Evolutionary conservation across 352 stramenopile species (phyloP).

Genomic region (Pythium aphanidermatum): DNA sequence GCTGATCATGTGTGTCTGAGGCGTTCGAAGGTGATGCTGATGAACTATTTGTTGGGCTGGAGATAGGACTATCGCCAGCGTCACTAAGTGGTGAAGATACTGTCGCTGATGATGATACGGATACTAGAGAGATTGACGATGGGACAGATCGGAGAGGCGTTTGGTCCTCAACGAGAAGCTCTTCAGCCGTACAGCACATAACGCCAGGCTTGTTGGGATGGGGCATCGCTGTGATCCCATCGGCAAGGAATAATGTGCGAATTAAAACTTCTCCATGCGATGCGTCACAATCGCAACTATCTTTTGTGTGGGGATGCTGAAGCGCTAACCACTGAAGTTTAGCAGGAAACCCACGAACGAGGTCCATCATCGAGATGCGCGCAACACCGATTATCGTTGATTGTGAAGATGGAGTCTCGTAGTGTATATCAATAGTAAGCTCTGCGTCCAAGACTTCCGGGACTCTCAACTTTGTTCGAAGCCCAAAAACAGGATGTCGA

Average conservation of each 20-base stretch:
- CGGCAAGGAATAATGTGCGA: constrained; percentile 53
- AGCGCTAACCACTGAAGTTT: constrained; percentile 60
- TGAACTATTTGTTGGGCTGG: too few relatives aligned
- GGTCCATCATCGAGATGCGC: constrained; percentile 32
- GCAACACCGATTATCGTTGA: constrained; percentile 27
- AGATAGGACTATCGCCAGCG: too few relatives aligned
- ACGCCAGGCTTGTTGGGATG: constrained; percentile 29
- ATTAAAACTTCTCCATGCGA: constrained; percentile 35
- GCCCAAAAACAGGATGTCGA: constrained; percentile 38
- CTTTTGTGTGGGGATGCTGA: background rate
- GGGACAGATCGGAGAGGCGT: too few relatives aligned
- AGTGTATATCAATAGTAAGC: constrained; percentile 38
- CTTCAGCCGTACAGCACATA: constrained; percentile 32
- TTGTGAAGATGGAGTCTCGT: constrained; percentile 25
- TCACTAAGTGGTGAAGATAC: background rate
- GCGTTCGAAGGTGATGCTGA: too few relatives aligned
- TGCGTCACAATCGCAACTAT: constrained; percentile 7
- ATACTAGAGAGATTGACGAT: too few relatives aligned
- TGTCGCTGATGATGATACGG: too few relatives aligned
- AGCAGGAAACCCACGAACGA: constrained; percentile 51
- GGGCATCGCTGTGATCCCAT: constrained; percentile 39
- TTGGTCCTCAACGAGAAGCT: constrained; percentile 27
- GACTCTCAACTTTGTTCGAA: constrained; percentile 33
- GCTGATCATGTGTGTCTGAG: too few relatives aligned
- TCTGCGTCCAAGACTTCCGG: constrained; percentile 35